Conservation (phyloP, 1,284 basidiomycete genomes). For the Agaricales sp. region DNA sequence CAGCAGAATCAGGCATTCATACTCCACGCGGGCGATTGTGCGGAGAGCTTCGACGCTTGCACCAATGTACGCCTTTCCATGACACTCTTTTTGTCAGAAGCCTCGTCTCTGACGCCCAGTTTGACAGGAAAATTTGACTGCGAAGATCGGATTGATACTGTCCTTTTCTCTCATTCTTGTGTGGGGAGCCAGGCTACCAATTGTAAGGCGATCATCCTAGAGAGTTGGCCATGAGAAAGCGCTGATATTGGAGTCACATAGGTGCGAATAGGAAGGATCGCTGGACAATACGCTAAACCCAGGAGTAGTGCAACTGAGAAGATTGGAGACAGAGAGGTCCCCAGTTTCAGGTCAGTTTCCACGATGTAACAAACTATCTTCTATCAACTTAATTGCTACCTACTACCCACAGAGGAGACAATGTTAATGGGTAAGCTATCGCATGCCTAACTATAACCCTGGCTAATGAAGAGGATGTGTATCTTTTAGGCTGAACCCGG, state of each 20-base stretch:
- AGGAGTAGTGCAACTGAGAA: constrained; percentile 82
- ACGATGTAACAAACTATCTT: constrained; percentile 2
- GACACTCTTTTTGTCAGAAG: neutral
- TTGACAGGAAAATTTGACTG: constrained; percentile 2
- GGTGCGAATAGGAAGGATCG: constrained; percentile 86
- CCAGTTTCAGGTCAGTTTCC: constrained; percentile 64
- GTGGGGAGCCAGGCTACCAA: neutral
- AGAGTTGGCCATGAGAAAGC: neutral
- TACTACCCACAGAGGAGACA: constrained; percentile 82
- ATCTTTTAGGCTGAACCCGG: constrained; percentile 45
- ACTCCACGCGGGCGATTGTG: constrained; percentile 95
- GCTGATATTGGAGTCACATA: constrained; percentile 15
- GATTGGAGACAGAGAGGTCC: constrained; percentile 56
- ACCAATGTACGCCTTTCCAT: constrained; percentile 53
- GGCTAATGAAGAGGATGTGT: too few species aligned
- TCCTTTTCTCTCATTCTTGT: neutral
- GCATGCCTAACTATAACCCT: constrained; percentile 6
- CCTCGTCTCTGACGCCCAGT: too few species aligned
- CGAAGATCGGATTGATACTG: neutral
- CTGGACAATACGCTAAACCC: constrained; percentile 96
- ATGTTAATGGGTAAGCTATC: constrained; percentile 74
- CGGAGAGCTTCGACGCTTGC: constrained; percentile 88
- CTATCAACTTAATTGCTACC: constrained; percentile 2
- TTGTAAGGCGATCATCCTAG: constrained; percentile 3
- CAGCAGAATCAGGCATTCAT: constrained; percentile 88